Base-by-base conservation (phyloP, 2,329 filamentous ascomycete species). In the Arthroderma sp. region DNA sequence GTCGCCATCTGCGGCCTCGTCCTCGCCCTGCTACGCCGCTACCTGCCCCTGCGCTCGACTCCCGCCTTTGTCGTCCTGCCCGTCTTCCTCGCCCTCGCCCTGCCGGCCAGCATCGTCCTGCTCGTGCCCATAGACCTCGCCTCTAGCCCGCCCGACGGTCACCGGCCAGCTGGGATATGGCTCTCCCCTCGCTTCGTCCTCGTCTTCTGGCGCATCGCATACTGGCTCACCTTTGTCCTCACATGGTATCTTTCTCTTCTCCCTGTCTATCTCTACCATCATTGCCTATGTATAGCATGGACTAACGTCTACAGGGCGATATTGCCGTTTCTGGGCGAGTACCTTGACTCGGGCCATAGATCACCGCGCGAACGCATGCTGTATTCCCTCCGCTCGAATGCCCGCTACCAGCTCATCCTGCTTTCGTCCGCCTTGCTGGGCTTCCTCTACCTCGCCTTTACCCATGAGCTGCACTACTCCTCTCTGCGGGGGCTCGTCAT, bases 111-210 rank as follows among this genome's bases (percentile, higher is more conserved):
- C 70, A 91, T 95, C 66, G 83, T 97, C 23, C 78, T 98, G 23
- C 81, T 98, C 21, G 90, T 98, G 5, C 93, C 93, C 4, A 94
- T 98, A 70, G 93, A 98, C 72, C 83, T 98, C 63, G 91, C 91
- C 1, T 95, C 91, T 5, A 91, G 82, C 67, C 85, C 88, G 21
- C 80, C 83, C 52, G 83, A 84, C 54, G 84, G 87, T 60, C 85
- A 87, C 71, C 83, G 81, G 15, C 79, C 82, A 15, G 81, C 85
- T 64, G 93, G 91, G 35, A 87, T 98, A 67, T 96, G 91, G 88
- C 80, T 98, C 35, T 86, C 88, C 4, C 79, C 86, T 63, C 77
- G 84, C 54, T 80, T 91, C 28, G 77, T 96, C 53, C 77, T 94
- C 66, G 88, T 96, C 23, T 86, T 86, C 58, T 98, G 93, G 93